Conservation (phyloP, 108 stramenopile genomes). For the Aurantiochytrium sp. region DNA sequence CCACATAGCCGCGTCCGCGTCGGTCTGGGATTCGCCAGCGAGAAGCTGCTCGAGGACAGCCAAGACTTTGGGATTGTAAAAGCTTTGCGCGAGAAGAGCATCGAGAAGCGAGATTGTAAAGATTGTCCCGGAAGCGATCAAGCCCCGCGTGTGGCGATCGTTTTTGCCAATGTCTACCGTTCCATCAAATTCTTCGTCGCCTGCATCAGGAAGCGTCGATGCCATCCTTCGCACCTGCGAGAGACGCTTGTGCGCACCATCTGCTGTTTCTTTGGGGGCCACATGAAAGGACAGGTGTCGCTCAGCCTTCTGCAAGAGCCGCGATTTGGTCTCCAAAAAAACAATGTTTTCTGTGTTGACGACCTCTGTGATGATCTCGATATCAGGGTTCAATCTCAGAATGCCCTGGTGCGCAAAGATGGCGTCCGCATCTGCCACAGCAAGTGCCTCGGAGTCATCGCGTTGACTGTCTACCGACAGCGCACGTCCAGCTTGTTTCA, state of each 20-base stretch:
- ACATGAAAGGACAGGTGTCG: not conserved
- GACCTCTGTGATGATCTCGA: not conserved
- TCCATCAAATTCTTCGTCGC: not conserved
- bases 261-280: not conserved
- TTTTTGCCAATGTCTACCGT: not conserved
- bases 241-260: not conserved
- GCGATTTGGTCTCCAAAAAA: not conserved
- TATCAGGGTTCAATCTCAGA: not conserved
- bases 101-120: not conserved
- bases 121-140: not conserved
- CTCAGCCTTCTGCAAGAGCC: not conserved
- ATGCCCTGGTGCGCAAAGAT: slow-evolving; percentile 10
- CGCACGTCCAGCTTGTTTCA: not conserved
- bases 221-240: not conserved
- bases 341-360: not conserved
- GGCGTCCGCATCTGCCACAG: slow-evolving; percentile 1
- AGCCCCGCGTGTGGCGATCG: not conserved
- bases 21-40: not conserved
- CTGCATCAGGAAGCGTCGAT: not conserved
- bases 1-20: too few relatives aligned
- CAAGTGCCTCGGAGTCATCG: not conserved
- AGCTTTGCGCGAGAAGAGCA: not conserved
- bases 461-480: not conserved
- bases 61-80: not conserved
- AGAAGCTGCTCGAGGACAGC: not conserved